These are phyloP conservation scores for Phylloporus sp. DNA, from an alignment of 768 basidiomycete species.

Conservation along the genomic window DNA sequence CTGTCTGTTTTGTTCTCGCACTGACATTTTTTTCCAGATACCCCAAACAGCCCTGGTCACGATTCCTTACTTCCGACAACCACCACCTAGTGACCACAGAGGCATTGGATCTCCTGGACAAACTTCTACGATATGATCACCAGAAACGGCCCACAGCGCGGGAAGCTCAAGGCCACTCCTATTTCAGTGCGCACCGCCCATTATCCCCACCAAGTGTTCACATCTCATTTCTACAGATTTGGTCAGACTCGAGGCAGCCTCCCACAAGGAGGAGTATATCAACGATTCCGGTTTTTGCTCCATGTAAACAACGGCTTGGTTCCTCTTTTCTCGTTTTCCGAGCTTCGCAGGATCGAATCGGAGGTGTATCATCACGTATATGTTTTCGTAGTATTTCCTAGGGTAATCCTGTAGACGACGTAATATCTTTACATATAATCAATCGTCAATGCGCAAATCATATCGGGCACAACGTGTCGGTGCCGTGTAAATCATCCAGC, in stretches of 20 bases:
- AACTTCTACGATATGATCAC: constrained; percentile 64
- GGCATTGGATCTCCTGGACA: constrained; percentile 62
- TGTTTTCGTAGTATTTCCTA: constrained; percentile 4
- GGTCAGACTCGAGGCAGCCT: constrained; percentile 44
- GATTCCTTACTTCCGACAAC: constrained; percentile 56
- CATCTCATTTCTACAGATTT: constrained; percentile 35
- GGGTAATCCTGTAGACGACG: constrained; percentile 7
- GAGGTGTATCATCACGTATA: too few species aligned
- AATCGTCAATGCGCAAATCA: constrained; percentile 11
- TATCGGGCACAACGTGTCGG: constrained; percentile 28
- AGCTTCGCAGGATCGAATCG: constrained; percentile 1
- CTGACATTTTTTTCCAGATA: constrained; percentile 36
- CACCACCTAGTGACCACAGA: constrained; percentile 55
- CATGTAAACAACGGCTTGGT: constrained; percentile 17
- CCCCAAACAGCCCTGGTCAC: constrained; percentile 59
- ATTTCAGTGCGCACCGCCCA: constrained; percentile 50
- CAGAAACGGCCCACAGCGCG: constrained; percentile 61
- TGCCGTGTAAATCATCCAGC: constrained; percentile 11
- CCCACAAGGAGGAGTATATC: constrained; percentile 40
- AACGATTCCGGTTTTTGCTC: constrained; percentile 49
- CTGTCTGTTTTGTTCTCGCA: background rate
- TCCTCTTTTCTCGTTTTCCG: background rate
- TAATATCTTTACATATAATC: constrained; percentile 14
- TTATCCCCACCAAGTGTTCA: constrained; percentile 14
- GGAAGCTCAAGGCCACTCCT: constrained; percentile 63